These are phyloP conservation scores for Neopestalotiopsis sp. DNA, from an alignment of 2,329 filamentous ascomycete genomes.

Conservation along the genomic window DNA sequence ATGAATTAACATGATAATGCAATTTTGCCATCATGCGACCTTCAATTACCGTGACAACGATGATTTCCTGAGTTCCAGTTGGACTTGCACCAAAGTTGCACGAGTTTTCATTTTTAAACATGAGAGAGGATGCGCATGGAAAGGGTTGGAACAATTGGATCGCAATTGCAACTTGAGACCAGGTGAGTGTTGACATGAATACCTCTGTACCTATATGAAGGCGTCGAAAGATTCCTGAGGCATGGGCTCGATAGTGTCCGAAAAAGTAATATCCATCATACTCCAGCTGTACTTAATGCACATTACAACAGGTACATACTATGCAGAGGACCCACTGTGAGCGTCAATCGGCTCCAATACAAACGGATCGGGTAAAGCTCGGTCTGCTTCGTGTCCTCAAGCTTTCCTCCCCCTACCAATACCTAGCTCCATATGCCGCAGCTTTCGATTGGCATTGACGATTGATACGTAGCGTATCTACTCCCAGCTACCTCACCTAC, in stretches of 20 bases:
- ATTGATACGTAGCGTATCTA: conserved; percentile 4
- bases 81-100: background rate
- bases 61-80: background rate
- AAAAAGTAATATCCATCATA: background rate
- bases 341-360: background rate
- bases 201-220: too few species aligned
- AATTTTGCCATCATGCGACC: background rate
- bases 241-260: too few species aligned
- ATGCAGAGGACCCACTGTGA: background rate
- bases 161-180: too few species aligned
- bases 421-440: conserved; percentile 9
- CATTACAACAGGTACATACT: background rate
- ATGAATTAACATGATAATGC: too few species aligned
- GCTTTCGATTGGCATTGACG: background rate
- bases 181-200: too few species aligned
- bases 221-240: too few species aligned
- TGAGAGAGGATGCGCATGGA: too few species aligned
- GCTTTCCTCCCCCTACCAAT: background rate
- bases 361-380: conserved; percentile 31
- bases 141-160: too few species aligned
- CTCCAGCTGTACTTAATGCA: background rate
- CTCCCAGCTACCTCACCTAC: background rate
- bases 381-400: conserved; percentile 35
- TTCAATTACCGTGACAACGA: background rate
- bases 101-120: too few species aligned